Percentiles rank a stretch among this genome's conserved stretches.
Evolutionary conservation across 2,329 filamentous ascomycete genomes (phyloP).

Genomic region (Penicillium hesseltinei): DNA sequence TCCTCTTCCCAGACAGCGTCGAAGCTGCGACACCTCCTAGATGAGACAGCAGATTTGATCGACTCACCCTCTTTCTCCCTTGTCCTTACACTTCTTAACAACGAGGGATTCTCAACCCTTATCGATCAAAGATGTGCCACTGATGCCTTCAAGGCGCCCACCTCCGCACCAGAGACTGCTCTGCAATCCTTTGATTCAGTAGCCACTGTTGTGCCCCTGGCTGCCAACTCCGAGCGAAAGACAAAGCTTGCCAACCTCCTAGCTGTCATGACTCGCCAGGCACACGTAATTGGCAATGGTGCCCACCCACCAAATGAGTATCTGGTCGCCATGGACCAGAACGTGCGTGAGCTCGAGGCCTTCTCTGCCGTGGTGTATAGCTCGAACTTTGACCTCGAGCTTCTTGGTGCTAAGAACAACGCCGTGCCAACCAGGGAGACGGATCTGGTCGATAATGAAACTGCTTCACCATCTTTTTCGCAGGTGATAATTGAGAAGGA

Average conservation of each 20-base stretch:
- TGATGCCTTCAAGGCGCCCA: slow-evolving; percentile 66
- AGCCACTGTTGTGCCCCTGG: slow-evolving; percentile 41
- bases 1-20: slow-evolving; percentile 37
- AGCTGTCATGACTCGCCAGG: slow-evolving; percentile 85
- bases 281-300: slow-evolving; percentile 81
- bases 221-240: slow-evolving; percentile 44
- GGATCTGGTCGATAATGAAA: slow-evolving; percentile 3
- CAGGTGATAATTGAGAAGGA: slow-evolving; percentile 24
- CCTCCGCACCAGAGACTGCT: slow-evolving; percentile 45
- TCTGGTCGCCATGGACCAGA: slow-evolving; percentile 44
- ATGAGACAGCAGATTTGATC: slow-evolving; percentile 93
- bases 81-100: slow-evolving; percentile 81
- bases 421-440: slow-evolving; percentile 1
- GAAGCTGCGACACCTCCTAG: slow-evolving; percentile 76
- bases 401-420: slow-evolving; percentile 26
- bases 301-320: slow-evolving; percentile 47
- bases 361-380: slow-evolving; percentile 52
- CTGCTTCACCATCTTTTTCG: slow-evolving; percentile 17
- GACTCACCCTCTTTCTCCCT: slow-evolving; percentile 89
- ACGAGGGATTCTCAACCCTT: slow-evolving; percentile 80
- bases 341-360: slow-evolving; percentile 48
- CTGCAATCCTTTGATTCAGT: slow-evolving; percentile 43
- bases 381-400: slow-evolving; percentile 45
- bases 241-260: slow-evolving; percentile 84
- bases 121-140: slow-evolving; percentile 77